Evolutionary conservation across 208 protist species (phyloP), one percentile per base, ranked within the genome.

Genomic region (Strigomonas oncopelti): DNA sequence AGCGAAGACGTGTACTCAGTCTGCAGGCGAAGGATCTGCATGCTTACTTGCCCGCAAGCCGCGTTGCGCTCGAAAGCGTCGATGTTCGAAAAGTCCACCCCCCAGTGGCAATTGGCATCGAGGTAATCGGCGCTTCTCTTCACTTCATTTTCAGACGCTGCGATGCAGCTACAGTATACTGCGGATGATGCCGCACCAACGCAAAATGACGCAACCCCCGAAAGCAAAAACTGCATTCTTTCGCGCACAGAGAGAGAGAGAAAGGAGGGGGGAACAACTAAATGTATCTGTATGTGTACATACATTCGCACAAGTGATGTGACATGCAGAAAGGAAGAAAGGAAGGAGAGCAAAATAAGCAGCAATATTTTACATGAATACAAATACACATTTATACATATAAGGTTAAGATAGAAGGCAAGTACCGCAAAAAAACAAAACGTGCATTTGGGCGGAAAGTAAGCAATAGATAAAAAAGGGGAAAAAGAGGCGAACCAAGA

Each of bases 1-100:
- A 48, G 46, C 3, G 75, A 59, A 25, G 66, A 55, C 7, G 56
- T 68, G 71, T 81, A 91, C 13, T 67, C 45, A 2, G 46, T 65
- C 13, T 64, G 28, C 0, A 85, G 54, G 46, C 79, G 78, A 4
- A 85, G 55, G 31, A 87, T 78, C 31, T 82, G 77, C 36, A 90
- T 54, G 32, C 53, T 59, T 7, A 63, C 45, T 27, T 69, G 62
- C 8, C 42, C 51, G 5, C 63, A 16, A 11, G 25, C 22, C 20
- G 61, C 45, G 31, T 46, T 61, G 11, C 46, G 3, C n/a, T 32
- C 31, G 29, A 75, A 75, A 18, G 69, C 63, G 16, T 69, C 68
- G 20, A 58, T 25, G 27, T 78, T 62, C 18, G 58, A 48, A 38
- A 48, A 62, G 31, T 62, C 74, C 0, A 74, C 36, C 16, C 32